These are phyloP conservation scores for Hordeum marinum DNA, from an alignment of 176 grass and related monocot genomes.

Conservation along the genomic window DNA sequence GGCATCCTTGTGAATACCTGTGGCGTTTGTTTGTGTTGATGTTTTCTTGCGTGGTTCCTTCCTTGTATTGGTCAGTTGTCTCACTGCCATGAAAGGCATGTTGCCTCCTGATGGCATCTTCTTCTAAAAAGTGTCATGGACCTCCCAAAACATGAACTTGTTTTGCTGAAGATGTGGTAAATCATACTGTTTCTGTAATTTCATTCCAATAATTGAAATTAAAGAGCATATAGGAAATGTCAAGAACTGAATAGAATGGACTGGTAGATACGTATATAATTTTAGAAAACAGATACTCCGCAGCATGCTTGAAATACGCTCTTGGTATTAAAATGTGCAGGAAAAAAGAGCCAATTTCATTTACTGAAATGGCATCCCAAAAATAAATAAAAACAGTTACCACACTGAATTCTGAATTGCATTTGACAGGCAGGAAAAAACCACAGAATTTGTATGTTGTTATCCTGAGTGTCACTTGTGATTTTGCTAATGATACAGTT, in stretches of 20 bases:
- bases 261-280: background rate
- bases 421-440: no score
- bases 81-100: background rate
- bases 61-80: background rate
- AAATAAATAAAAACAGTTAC: no score
- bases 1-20: background rate
- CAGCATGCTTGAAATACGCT: no score
- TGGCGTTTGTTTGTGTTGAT: slow-evolving; percentile 2
- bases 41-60: slow-evolving; percentile 2
- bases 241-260: background rate
- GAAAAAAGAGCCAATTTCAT: no score
- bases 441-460: background rate
- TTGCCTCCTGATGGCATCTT: slow-evolving; percentile 12
- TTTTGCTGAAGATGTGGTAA: background rate
- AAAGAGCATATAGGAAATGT: background rate
- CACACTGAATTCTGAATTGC: no score
- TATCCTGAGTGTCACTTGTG: background rate
- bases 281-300: background rate
- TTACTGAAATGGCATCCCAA: background rate
- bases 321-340: no score
- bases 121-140: background rate
- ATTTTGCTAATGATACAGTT: background rate
- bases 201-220: background rate
- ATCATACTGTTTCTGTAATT: background rate
- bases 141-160: background rate